Evolutionary conservation across 2,329 filamentous ascomycete species (phyloP).

Genomic region (Cercospora janseana): DNA sequence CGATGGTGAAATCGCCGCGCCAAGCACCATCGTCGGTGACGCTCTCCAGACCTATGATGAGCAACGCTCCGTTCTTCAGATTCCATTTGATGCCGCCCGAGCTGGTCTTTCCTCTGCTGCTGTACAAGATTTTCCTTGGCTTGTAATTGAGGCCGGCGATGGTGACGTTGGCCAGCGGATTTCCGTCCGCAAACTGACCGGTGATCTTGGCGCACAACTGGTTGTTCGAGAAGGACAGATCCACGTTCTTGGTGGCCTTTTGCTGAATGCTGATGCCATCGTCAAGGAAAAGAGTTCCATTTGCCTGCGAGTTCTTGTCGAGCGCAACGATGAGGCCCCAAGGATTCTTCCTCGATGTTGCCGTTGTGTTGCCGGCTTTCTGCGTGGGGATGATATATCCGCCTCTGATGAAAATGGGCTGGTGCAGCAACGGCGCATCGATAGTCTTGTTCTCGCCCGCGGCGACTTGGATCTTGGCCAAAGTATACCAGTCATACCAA

Average conservation of each 20-base stretch:
- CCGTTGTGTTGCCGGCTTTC: slow-evolving; percentile 25
- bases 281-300: slow-evolving; percentile 49
- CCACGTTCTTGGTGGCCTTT: slow-evolving; percentile 54
- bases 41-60: slow-evolving; percentile 21
- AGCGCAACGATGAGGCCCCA: slow-evolving; percentile 25
- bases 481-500: slow-evolving; percentile 77
- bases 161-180: slow-evolving; percentile 33
- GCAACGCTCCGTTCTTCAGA: slow-evolving; percentile 18
- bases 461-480: slow-evolving; percentile 51
- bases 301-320: slow-evolving; percentile 6
- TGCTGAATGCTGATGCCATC: slow-evolving; percentile 66
- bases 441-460: slow-evolving; percentile 41
- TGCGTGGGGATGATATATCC: slow-evolving; percentile 31
- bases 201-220: slow-evolving; percentile 25
- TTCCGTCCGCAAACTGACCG: slow-evolving; percentile 26
- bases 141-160: slow-evolving; percentile 27
- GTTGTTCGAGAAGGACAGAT: slow-evolving; percentile 26
- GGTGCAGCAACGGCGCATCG: slow-evolving; percentile 29
- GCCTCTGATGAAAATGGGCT: slow-evolving; percentile 31
- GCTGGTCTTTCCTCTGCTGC: slow-evolving; percentile 1
- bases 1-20: slow-evolving; percentile 17
- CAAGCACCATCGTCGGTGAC: slow-evolving; percentile 23
- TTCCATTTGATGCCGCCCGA: slow-evolving; percentile 8
- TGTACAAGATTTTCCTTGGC: slow-evolving; percentile 13
- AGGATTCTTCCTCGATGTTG: slow-evolving; percentile 21